Evolutionary conservation across 2,329 filamentous ascomycete species (phyloP).

Genomic region (Colletotrichum sojae): DNA sequence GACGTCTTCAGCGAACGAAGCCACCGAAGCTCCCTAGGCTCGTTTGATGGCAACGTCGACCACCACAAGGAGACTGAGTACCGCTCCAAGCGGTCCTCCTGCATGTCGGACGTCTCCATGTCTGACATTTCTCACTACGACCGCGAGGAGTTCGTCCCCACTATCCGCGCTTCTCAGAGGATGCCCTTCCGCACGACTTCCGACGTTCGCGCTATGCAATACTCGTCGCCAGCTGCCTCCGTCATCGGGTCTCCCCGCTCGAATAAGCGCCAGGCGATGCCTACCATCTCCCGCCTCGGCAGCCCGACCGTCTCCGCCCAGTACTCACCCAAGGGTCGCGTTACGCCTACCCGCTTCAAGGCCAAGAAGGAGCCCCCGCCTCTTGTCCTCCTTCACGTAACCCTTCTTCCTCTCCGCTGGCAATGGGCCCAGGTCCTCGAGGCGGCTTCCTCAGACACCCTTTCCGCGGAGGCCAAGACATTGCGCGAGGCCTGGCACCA

Average conservation of each 20-base stretch:
- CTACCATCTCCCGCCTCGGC: constrained; percentile 69
- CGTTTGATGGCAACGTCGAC: constrained; percentile 52
- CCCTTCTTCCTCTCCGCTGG: constrained; percentile 79
- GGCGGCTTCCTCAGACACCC: constrained; percentile 50
- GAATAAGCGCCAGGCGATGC: constrained; percentile 60
- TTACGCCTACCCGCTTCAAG: constrained; percentile 72
- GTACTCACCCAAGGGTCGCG: constrained; percentile 67
- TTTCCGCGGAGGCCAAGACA: constrained; percentile 62
- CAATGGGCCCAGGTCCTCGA: constrained; percentile 72
- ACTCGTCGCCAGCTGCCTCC: constrained; percentile 76
- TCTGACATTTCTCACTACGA: constrained; percentile 53
- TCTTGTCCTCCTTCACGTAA: constrained; percentile 83
- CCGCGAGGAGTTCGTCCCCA: constrained; percentile 65
- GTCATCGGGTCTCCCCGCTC: constrained; percentile 65
- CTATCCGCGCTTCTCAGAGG: constrained; percentile 71
- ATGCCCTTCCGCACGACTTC: constrained; percentile 79
- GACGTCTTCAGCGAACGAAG: constrained; percentile 73
- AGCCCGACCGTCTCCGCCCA: constrained; percentile 67
- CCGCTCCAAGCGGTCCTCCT: constrained; percentile 54
- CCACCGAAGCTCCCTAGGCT: constrained; percentile 70
- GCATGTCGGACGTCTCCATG: constrained; percentile 67
- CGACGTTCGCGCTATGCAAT: constrained; percentile 78
- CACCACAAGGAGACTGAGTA: constrained; percentile 50
- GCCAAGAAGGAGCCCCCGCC: constrained; percentile 69
- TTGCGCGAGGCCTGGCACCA: constrained; percentile 76